Evolutionary conservation across 2,329 filamentous ascomycete species (phyloP), one percentile per base, ranked within the genome.

Genomic region (Talaromyces rugulosus): DNA sequence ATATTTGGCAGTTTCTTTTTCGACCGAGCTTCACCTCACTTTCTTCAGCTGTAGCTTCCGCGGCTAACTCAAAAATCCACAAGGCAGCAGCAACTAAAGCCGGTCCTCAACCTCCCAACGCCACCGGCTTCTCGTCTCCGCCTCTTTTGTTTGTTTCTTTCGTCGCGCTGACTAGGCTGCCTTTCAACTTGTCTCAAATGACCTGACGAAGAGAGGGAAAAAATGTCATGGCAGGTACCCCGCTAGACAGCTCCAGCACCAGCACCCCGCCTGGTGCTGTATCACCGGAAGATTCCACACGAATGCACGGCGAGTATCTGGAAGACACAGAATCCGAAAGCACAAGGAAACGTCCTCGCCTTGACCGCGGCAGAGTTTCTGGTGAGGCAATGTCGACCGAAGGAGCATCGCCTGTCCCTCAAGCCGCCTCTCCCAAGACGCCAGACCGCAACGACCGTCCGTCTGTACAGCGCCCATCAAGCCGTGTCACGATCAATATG

Each of bases 401-500:
- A 63, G 18, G 44, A 47, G 64, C 66, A 27, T 61, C 64, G 50
- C 64, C 70, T 44, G 63, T 69, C 61, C 66, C 69, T 65, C 71
- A 65, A 66, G 67, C 70, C 69, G 66, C 73, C 66, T 56, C 65
- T 11, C 66, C 69, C 16, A 57, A 40, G 36, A 62, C 54, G 44
- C 58, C 61, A 40, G 60, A 50, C 59, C 64, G 65, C 28, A 71
- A 71, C 61, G 67, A 72, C 61, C 64, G 67, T 57, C 65, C 69
- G 42, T 66, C 71, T 44, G 68, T 70, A 27, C 69, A 70, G 54
- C 75, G 74, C 51, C 73, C 76, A 23, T 74, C 77, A 51, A 79
- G 75, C 63, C 79, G 77, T 67, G 75, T 82, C 33, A 81, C 79
- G 12, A 81, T 82, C 66, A 81, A 81, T 63, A 75, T 76, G 67